Evolutionary conservation across 2,329 filamentous ascomycete species (phyloP).

Genomic region (Chrysosporium queenslandicum): DNA sequence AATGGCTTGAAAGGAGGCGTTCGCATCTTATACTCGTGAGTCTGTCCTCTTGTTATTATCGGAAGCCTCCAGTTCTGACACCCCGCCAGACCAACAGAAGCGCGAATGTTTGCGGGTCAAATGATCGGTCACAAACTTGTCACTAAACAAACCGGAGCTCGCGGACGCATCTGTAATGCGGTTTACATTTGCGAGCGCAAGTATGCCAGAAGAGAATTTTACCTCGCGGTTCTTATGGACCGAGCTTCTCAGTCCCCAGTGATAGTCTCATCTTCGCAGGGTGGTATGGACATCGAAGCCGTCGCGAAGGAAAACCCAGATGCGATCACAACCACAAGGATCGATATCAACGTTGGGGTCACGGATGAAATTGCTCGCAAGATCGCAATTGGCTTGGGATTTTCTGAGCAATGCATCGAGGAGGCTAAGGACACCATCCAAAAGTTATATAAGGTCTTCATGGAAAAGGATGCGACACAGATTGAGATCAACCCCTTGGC

Average conservation of each 20-base stretch:
- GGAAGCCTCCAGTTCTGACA: slow-evolving; percentile 11
- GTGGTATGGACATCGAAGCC: slow-evolving; percentile 97
- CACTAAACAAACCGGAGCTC: slow-evolving; percentile 97
- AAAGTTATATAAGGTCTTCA: slow-evolving; percentile 98
- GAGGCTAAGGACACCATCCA: slow-evolving; percentile 94
- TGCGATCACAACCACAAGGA: slow-evolving; percentile 85
- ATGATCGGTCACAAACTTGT: slow-evolving; percentile 99
- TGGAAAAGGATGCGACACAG: slow-evolving; percentile 96
- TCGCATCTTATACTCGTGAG: slow-evolving; percentile 90
- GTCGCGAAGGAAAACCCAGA: slow-evolving; percentile 97
- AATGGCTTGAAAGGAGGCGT: slow-evolving; percentile 99
- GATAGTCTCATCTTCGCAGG: slow-evolving; percentile 95
- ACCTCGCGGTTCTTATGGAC: slow-evolving; percentile 98
- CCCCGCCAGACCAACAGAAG: slow-evolving; percentile 60
- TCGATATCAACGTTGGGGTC: slow-evolving; percentile 89
- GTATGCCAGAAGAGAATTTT: slow-evolving; percentile 97
- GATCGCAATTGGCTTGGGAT: slow-evolving; percentile 86
- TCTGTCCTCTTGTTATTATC: slow-evolving; percentile 13
- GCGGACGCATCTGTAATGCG: slow-evolving; percentile 85
- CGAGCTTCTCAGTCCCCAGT: slow-evolving; percentile 80
- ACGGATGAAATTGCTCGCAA: slow-evolving; percentile 88
- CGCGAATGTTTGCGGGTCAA: slow-evolving; percentile 95
- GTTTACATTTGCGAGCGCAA: slow-evolving; percentile 99
- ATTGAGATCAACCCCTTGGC: slow-evolving; percentile 99
- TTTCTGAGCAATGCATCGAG: slow-evolving; percentile 94